phyloP scores from a whole-genome alignment of 257 asterid genomes.

The Jasminum sambac region DNA sequence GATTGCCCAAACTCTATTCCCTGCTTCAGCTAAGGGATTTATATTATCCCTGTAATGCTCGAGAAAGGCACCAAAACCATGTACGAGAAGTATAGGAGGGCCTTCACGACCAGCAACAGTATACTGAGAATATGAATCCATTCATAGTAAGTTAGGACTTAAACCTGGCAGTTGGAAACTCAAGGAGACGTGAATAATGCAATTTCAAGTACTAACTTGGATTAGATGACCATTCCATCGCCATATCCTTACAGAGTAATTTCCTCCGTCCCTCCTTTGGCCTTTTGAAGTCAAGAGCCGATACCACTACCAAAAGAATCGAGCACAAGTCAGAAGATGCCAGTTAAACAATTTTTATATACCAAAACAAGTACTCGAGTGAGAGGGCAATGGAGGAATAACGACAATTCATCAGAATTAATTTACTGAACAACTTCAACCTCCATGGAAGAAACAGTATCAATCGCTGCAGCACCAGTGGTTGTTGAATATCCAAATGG shows the following conservation, averaged over 20 bases:
- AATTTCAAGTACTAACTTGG: constrained; percentile 54
- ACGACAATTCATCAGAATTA: constrained; percentile 21
- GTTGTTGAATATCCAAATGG: constrained; percentile 81
- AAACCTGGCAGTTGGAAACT: neutral
- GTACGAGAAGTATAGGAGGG: constrained; percentile 85
- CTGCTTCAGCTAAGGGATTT: constrained; percentile 62
- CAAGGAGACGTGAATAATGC: neutral
- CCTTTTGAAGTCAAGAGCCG: constrained; percentile 64
- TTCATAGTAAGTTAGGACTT: constrained; percentile 18
- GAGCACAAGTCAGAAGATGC: constrained; percentile 26
- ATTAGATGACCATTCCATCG: constrained; percentile 80
- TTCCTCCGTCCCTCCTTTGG: constrained; percentile 36
- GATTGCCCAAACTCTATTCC: constrained; percentile 86
- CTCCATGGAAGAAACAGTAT: constrained; percentile 78
- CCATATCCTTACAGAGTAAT: constrained; percentile 61
- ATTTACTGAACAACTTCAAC: constrained; percentile 33
- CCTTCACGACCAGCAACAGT: constrained; percentile 74
- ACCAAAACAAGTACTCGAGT: constrained; percentile 18
- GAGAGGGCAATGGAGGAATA: constrained; percentile 20
- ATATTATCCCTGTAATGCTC: constrained; percentile 88
- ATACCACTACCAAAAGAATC: constrained; percentile 67
- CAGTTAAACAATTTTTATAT: constrained; percentile 18
- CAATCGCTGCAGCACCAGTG: constrained; percentile 66
- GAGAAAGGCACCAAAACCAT: constrained; percentile 93
- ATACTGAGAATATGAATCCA: constrained; percentile 53